These are phyloP conservation scores for Verticillium albo-atrum DNA, from an alignment of 2,329 filamentous ascomycete species.

Conservation along the genomic window DNA sequence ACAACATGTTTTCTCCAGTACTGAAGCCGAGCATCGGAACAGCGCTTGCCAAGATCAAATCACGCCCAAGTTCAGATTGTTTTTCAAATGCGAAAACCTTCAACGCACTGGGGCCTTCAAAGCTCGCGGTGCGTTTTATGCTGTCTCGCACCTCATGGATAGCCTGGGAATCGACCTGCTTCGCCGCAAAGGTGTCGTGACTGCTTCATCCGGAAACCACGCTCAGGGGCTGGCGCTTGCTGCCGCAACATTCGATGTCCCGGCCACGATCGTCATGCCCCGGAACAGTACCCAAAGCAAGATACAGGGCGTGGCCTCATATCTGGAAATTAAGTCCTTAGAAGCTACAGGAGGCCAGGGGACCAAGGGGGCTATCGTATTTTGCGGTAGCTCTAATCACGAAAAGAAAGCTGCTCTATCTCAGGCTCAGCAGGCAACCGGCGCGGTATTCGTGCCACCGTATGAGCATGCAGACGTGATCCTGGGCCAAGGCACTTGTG, in stretches of 20 bases:
- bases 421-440: no score
- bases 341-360: no score
- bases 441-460: no score
- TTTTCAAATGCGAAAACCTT: constrained; percentile 46
- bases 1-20: neutral
- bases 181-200: neutral
- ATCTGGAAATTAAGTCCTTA: no score
- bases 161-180: constrained; percentile 37
- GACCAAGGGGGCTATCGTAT: no score
- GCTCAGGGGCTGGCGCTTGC: constrained; percentile 64
- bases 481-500: constrained; percentile 24
- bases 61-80: neutral
- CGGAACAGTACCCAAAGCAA: constrained; percentile 59
- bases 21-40: no score
- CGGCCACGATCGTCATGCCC: constrained; percentile 64
- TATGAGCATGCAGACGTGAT: no score
- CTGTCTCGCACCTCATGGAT: constrained; percentile 39
- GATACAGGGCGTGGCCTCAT: constrained; percentile 28
- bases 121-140: constrained; percentile 60
- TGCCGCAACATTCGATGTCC: constrained; percentile 43
- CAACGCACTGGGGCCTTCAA: constrained; percentile 67
- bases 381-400: no score
- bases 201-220: constrained; percentile 51
- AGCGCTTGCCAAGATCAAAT: neutral
- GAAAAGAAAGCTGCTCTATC: no score